Conservation (phyloP, 1,284 basidiomycete species). For the Ceratobasidium sp. region DNA sequence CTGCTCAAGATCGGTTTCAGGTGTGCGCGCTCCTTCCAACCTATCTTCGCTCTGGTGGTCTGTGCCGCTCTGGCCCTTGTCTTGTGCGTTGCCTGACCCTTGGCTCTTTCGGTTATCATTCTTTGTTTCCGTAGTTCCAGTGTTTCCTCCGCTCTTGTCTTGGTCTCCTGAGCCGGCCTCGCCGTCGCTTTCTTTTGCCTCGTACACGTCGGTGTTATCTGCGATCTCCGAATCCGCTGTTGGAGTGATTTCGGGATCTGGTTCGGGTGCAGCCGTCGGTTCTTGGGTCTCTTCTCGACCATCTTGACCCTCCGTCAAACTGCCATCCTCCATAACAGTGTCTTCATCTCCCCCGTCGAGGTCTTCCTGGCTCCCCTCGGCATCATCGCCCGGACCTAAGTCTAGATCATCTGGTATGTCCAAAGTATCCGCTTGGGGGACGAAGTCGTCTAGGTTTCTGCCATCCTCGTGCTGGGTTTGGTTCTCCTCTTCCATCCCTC, state of each 20-base stretch:
- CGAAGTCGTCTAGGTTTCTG: slow-evolving; percentile 74
- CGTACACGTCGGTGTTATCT: slow-evolving; percentile 45
- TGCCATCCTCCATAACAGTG: slow-evolving; percentile 56
- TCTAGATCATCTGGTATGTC: slow-evolving; percentile 89
- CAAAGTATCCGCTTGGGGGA: slow-evolving; percentile 81
- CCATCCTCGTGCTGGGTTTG: slow-evolving; percentile 66
- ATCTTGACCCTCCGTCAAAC: slow-evolving; percentile 46
- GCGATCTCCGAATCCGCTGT: slow-evolving; percentile 24
- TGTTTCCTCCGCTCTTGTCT: slow-evolving; percentile 35
- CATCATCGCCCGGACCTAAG: slow-evolving; percentile 65
- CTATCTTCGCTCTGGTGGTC: slow-evolving; percentile 44
- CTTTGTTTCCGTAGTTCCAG: slow-evolving; percentile 53
- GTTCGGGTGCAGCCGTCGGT: slow-evolving; percentile 47
- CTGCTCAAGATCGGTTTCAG: slow-evolving; percentile 10
- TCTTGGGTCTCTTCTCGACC: slow-evolving; percentile 45
- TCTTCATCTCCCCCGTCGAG: slow-evolving; percentile 61
- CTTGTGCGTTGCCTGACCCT: slow-evolving; percentile 47
- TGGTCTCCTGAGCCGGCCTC: slow-evolving; percentile 54
- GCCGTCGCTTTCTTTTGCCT: slow-evolving; percentile 47
- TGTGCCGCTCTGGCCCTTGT: slow-evolving; percentile 52
- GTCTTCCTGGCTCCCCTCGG: slow-evolving; percentile 60
- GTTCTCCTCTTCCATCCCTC: slow-evolving; percentile 58
- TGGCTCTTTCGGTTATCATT: slow-evolving; percentile 51
- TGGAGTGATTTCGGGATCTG: neutral
- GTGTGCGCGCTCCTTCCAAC: neutral